phyloP scores from a whole-genome alignment of 2,329 filamentous ascomycete species.

The Pseudogymnoascus sp. region DNA sequence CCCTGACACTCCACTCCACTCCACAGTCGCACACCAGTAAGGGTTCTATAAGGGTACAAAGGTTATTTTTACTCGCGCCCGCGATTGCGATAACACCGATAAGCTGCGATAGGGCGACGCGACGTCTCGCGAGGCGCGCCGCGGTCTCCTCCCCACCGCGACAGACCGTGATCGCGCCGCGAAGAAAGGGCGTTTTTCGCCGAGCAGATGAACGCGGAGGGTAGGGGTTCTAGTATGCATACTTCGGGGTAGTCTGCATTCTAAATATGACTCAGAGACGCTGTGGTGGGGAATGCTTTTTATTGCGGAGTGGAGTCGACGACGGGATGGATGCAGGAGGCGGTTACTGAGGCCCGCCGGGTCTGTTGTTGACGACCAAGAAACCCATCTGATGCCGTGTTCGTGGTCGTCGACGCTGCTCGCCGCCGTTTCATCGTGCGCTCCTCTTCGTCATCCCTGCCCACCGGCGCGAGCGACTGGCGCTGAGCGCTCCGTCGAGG shows the following conservation, averaged over 20 bases:
- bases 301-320: constrained; percentile 7
- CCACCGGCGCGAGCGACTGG: background rate
- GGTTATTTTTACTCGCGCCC: background rate
- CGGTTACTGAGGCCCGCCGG: constrained; percentile 25
- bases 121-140: background rate
- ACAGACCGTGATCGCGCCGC: background rate
- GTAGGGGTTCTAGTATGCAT: background rate
- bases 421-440: background rate
- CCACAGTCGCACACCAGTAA: background rate
- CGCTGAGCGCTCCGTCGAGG: constrained; percentile 8
- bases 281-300: constrained; percentile 18
- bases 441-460: background rate
- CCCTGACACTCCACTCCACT: background rate
- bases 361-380: constrained; percentile 27
- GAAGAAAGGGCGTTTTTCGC: background rate
- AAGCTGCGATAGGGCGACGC: background rate
- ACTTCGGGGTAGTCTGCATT: constrained; percentile 9
- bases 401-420: background rate
- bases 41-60: background rate
- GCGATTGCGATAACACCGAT: background rate
- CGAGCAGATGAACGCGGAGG: background rate
- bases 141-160: background rate
- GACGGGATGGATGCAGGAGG: constrained; percentile 12
- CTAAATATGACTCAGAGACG: constrained; percentile 27
- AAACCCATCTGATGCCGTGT: constrained; percentile 21